Evolutionary conservation across 306 rosid species (phyloP), one percentile per base, ranked within the genome.

Genomic region (Phaseolus lunatus): DNA sequence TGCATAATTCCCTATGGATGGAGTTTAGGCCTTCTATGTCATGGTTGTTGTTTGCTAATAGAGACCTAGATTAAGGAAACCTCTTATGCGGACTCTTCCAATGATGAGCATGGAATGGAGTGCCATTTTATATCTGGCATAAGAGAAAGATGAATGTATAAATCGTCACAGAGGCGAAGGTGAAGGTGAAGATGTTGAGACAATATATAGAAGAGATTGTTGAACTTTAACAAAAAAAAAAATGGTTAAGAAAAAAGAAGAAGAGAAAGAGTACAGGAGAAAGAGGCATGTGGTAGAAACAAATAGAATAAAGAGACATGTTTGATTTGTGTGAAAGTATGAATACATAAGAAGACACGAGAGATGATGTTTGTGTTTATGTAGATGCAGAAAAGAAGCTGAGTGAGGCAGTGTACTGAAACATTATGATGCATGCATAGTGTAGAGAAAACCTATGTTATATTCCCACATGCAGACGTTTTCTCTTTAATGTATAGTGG

Each of bases 401-500:
- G 1, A 20, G 24, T 37, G 77, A 64, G 54, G 79, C 47, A 81
- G 31, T 31, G 47, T 78, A 48, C 82, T 43, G 79, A 75, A 85
- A 76, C 50, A 81, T 78, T 85, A 84, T 71, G 80, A 70, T 68
- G 87, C 92, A 91, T 85, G 88, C 92, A 89, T 77, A 84, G 73
- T 80, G 84, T 24, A 29, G 79, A 83, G 76, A 48, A 79, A 48
- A 71, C 65, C 66, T 66, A 80, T 78, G 80, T 83, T 82, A 85
- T 88, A 91, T 87, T 91, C 97, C 93, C 97, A 96, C 98, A 89
- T 93, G 98, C 97, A 82, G 67, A 64, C 64, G 80, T 75, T 85
- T 83, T 89, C 78, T 72, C 85, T 89, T 83, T 87, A 79, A 73
- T 87, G 89, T 56, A 70, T 89, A 89, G 89, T 83, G 80, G 0